Percentiles rank a stretch among this genome's conserved stretches.
Conservation (phyloP, 1,284 basidiomycete genomes). For the Filobasidium uniguttulatum region DNA sequence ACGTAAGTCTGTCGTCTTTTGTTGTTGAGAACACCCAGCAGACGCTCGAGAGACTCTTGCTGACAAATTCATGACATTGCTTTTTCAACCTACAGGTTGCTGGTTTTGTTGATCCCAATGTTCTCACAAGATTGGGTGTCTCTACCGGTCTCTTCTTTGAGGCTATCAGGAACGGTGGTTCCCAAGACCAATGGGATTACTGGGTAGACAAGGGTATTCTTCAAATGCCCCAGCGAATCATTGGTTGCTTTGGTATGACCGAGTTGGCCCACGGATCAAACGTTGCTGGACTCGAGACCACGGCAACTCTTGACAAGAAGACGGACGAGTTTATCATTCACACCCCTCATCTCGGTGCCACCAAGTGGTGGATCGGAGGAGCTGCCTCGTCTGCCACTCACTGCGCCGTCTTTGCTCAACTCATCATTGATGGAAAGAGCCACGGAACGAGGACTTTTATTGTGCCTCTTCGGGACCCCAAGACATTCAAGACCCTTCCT, state of each 20-base stretch:
- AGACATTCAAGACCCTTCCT: constrained; percentile 39
- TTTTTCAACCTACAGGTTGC: background rate
- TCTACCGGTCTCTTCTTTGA: constrained; percentile 45
- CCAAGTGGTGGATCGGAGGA: constrained; percentile 47
- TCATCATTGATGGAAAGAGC: constrained; percentile 43
- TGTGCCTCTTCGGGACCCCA: constrained; percentile 43
- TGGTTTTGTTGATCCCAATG: constrained; percentile 21
- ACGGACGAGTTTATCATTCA: constrained; percentile 47
- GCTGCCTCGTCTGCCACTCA: constrained; percentile 47
- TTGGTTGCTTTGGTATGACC: constrained; percentile 48
- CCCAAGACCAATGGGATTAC: constrained; percentile 37
- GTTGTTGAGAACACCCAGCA: no score
- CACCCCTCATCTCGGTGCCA: constrained; percentile 42
- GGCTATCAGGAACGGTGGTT: constrained; percentile 36
- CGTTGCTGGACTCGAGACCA: constrained; percentile 47
- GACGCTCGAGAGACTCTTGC: no score
- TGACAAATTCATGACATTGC: background rate
- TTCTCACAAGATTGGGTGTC: constrained; percentile 45
- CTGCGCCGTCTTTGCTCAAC: constrained; percentile 45
- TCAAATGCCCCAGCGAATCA: constrained; percentile 41
- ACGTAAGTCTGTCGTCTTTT: background rate
- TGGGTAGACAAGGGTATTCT: constrained; percentile 46
- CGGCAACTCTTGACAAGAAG: constrained; percentile 43
- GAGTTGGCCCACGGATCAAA: constrained; percentile 42
- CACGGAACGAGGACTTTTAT: constrained; percentile 48